Base-by-base conservation (phyloP, 768 basidiomycete species). In the Rhizopogon rudus region DNA sequence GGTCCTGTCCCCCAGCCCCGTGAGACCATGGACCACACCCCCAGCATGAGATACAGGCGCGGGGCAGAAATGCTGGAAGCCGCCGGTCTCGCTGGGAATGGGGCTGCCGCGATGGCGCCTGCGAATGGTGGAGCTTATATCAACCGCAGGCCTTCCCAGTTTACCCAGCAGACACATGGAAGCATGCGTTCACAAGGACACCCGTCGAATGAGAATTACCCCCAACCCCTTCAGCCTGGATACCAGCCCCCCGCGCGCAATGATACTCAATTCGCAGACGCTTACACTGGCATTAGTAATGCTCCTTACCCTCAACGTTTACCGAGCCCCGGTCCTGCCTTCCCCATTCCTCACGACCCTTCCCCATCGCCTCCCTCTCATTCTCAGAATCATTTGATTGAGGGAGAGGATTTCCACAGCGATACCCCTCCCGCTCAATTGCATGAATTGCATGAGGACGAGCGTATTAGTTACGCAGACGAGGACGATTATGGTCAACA, bases 391-490 rank as follows among this genome's bases (percentile, higher is more conserved):
- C 17, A 20, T 28, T 42, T 40, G n/a, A n/a, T 48, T 1, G 66
- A 59, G 3, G 55, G 43, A 2, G 58, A 59, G 12, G 63, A 57
- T 10, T 8, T 33, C 5, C 40, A 42, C 9, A 61, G 64, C 0
- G 4, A 48, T 20, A 50, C 31, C 5, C 49, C 59, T 7, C 57
- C 57, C 17, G 44, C 53, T 3, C 53, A 57, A 5, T 29, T 53
- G 31, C 44, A 40, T 2, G 37, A 54, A 37, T 12, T 35, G 12
- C 35, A 35, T 5, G 35, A 35, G 16, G 66, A 66, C 1, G 67
- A 63, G 17, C 67, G 67, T 6, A n/a, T 63, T 61, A 68, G 67
- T 22, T 70, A 71, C 44, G 63, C 64, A 46, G 67, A 70, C 8
- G 58, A 69, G 41, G 3, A 62, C 22, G 67, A 71, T 51, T 69